phyloP scores from a whole-genome alignment of 176 grass and related monocot genomes.

The Canna indica region DNA sequence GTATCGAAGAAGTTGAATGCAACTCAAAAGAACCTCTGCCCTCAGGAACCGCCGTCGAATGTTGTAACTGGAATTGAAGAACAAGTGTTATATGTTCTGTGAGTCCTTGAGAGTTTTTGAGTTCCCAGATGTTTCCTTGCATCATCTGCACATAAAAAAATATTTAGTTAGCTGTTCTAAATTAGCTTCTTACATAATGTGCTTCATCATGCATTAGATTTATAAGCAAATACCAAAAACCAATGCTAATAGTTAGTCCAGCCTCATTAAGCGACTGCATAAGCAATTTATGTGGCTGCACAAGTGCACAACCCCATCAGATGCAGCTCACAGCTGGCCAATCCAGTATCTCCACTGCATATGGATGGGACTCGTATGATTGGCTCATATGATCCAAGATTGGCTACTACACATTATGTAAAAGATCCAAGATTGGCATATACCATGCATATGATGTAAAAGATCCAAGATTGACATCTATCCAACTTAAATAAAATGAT shows the following conservation, averaged over 20 bases:
- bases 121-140: constrained; percentile 21
- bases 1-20: not conserved
- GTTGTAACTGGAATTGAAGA: constrained; percentile 16
- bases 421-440: not conserved
- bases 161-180: not conserved
- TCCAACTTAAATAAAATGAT: not conserved
- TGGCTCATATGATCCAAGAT: too few relatives aligned
- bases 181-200: too few relatives aligned
- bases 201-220: too few relatives aligned
- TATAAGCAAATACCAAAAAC: too few relatives aligned
- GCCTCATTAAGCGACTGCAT: too few relatives aligned
- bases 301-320: too few relatives aligned
- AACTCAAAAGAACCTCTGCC: constrained; percentile 5
- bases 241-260: too few relatives aligned
- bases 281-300: too few relatives aligned
- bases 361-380: too few relatives aligned
- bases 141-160: constrained; percentile 10
- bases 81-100: not conserved
- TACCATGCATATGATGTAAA: not conserved
- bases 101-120: constrained; percentile 3
- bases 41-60: not conserved
- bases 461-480: not conserved
- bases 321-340: too few relatives aligned
- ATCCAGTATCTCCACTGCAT: too few relatives aligned
- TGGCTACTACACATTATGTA: not conserved